These are phyloP conservation scores for Gastrolobium villosum DNA, from an alignment of 306 rosid species.

Conservation along the genomic window DNA sequence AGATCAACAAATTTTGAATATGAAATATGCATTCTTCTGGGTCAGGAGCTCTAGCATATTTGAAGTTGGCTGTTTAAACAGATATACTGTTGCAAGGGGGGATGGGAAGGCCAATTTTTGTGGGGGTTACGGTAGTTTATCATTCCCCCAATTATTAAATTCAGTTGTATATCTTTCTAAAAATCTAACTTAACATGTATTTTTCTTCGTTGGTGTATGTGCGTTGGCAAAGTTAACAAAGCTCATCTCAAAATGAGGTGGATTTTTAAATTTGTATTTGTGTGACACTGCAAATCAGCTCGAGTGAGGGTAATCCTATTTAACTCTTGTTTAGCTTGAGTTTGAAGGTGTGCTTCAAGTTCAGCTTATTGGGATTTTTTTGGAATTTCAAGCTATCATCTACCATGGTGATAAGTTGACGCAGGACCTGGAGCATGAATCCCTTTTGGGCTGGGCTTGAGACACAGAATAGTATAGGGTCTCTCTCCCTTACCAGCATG, in stretches of 20 bases:
- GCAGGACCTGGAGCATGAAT: slow-evolving; percentile 33
- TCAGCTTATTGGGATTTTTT: slow-evolving; percentile 34
- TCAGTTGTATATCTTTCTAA: background rate
- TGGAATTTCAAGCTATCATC: slow-evolving; percentile 26
- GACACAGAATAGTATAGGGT: slow-evolving; percentile 19
- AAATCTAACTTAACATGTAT: background rate
- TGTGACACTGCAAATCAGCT: slow-evolving; percentile 6
- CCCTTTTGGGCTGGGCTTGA: slow-evolving; percentile 19
- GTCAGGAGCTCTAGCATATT: slow-evolving; percentile 5
- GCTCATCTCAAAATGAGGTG: slow-evolving; percentile 14
- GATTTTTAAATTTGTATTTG: slow-evolving; percentile 15
- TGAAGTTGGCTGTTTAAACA: slow-evolving; percentile 29
- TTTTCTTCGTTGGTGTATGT: background rate
- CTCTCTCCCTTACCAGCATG: slow-evolving; percentile 12
- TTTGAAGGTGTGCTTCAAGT: slow-evolving; percentile 22
- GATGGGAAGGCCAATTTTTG: slow-evolving; percentile 10
- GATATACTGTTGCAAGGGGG: background rate
- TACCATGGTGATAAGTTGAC: slow-evolving; percentile 34
- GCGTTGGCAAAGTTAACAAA: background rate
- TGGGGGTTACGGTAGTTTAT: background rate
- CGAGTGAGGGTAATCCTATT: background rate
- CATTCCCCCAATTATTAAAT: background rate
- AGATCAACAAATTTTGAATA: slow-evolving; percentile 9
- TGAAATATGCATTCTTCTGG: background rate
- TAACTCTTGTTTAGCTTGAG: slow-evolving; percentile 39